A percentile compares a stretch with the other conserved stretches of the same genome.
phyloP scores from a whole-genome alignment of 768 basidiomycete species.

The Phanerodontia chrysosporium region DNA sequence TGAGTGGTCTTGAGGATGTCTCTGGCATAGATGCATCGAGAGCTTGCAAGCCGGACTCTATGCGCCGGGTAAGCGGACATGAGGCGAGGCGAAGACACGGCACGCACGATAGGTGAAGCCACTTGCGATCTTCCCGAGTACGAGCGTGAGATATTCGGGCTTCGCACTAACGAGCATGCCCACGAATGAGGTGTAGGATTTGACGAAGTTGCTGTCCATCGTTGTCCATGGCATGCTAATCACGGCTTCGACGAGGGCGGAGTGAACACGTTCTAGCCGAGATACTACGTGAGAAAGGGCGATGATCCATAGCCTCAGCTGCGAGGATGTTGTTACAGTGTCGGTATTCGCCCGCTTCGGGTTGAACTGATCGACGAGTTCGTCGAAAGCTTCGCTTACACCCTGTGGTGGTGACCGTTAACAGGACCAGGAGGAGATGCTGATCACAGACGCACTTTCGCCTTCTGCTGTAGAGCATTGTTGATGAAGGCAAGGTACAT shows the following conservation, averaged over 20 bases:
- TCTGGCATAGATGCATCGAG: slow-evolving; percentile 56
- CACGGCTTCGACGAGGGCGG: slow-evolving; percentile 79
- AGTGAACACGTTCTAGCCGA: slow-evolving; percentile 77
- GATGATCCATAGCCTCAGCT: slow-evolving; percentile 76
- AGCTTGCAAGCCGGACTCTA: slow-evolving; percentile 72
- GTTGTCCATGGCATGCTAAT: slow-evolving; percentile 89
- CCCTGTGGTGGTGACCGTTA: slow-evolving; percentile 46
- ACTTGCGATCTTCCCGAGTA: slow-evolving; percentile 76
- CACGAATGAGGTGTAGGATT: slow-evolving; percentile 84
- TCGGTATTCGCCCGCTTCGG: slow-evolving; percentile 36
- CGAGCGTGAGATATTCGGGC: slow-evolving; percentile 85
- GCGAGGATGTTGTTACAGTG: slow-evolving; percentile 35
- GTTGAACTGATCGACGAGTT: slow-evolving; percentile 86
- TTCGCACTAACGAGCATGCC: slow-evolving; percentile 88
- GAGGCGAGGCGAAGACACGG: slow-evolving; percentile 2
- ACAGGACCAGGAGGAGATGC: slow-evolving; percentile 12
- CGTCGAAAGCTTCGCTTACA: slow-evolving; percentile 71
- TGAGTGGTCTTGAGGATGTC: slow-evolving; percentile 65
- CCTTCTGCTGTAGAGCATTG: slow-evolving; percentile 74
- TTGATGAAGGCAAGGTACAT: slow-evolving; percentile 83
- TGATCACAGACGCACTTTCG: slow-evolving; percentile 46
- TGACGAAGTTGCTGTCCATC: slow-evolving; percentile 81
- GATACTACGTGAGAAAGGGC: slow-evolving; percentile 92
- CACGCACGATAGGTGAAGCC: slow-evolving; percentile 87
- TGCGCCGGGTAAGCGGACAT: slow-evolving; percentile 7